These are phyloP conservation scores for Pholiota adiposa DNA, from an alignment of 1,284 basidiomycete species.

Conservation along the genomic window DNA sequence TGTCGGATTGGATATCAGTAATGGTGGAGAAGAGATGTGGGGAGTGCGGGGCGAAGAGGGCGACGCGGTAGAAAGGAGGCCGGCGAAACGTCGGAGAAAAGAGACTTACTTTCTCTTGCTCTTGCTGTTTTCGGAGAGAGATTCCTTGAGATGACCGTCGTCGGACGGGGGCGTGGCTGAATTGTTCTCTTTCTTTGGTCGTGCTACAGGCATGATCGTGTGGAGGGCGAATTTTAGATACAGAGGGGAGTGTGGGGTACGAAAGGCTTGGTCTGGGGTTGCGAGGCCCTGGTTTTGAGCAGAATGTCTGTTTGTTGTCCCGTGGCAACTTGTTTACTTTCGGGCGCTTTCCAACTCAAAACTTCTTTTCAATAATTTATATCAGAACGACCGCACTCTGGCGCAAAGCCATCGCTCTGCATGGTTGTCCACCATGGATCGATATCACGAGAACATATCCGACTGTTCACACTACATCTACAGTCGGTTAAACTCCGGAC, in stretches of 20 bases:
- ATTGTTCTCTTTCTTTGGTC: conserved; percentile 65
- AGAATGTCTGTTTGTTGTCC: conserved; percentile 40
- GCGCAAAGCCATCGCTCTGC: conserved; percentile 28
- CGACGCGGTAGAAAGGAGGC: conserved; percentile 30
- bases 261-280: conserved; percentile 26
- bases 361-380: conserved; percentile 41
- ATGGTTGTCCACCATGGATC: conserved; percentile 37
- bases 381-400: conserved; percentile 33
- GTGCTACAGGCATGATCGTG: conserved; percentile 63
- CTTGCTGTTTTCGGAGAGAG: conserved; percentile 63
- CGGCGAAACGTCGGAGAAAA: conserved; percentile 49
- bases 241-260: conserved; percentile 32
- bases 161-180: conserved; percentile 67
- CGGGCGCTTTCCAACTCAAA: conserved; percentile 41
- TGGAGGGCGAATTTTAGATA: conserved; percentile 34
- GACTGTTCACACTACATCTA: conserved; percentile 30
- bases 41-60: conserved; percentile 43
- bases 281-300: conserved; percentile 35
- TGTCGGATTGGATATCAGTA: conserved; percentile 26
- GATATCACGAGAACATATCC: conserved; percentile 41
- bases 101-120: conserved; percentile 71
- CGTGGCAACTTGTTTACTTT: conserved; percentile 41
- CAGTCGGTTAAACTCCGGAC: conserved; percentile 43
- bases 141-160: conserved; percentile 56
- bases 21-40: conserved; percentile 37